These are phyloP conservation scores for Globisporangium mamillatum DNA, from an alignment of 352 stramenopile species.

Conservation along the genomic window DNA sequence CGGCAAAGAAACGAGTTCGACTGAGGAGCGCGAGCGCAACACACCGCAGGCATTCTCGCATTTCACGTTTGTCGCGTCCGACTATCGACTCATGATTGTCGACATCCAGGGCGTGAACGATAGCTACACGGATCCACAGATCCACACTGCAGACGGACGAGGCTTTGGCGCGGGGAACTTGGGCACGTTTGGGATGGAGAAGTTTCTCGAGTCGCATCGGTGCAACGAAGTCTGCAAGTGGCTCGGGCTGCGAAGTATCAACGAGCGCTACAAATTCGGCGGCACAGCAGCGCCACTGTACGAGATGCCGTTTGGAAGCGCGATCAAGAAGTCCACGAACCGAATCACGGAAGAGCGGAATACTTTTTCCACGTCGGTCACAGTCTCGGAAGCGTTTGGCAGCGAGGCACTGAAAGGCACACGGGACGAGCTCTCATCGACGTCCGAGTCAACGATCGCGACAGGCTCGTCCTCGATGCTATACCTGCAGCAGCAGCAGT, in stretches of 20 bases:
- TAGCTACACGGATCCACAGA: constrained; percentile 83
- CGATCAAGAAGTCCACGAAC: constrained; percentile 84
- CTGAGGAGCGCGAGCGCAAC: constrained; percentile 79
- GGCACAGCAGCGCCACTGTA: constrained; percentile 79
- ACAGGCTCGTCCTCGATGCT: constrained; percentile 35
- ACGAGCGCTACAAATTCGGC: constrained; percentile 72
- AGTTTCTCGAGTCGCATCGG: constrained; percentile 81
- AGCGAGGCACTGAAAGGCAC: constrained; percentile 19
- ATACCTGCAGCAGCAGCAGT: constrained; percentile 24
- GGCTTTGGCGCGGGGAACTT: constrained; percentile 85
- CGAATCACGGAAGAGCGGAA: constrained; percentile 80
- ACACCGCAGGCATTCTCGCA: constrained; percentile 84
- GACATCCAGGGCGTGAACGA: constrained; percentile 86
- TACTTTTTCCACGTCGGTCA: constrained; percentile 77
- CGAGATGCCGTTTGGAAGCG: constrained; percentile 69
- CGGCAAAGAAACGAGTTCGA: constrained; percentile 73
- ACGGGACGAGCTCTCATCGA: constrained; percentile 20
- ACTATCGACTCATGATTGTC: constrained; percentile 84
- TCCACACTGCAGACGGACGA: constrained; percentile 73
- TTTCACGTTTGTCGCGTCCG: constrained; percentile 81
- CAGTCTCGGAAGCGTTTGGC: constrained; percentile 73
- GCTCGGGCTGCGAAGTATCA: constrained; percentile 73
- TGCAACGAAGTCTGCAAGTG: constrained; percentile 87
- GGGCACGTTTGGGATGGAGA: constrained; percentile 83
- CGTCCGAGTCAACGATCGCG: constrained; percentile 21